Base-by-base conservation (phyloP, 768 basidiomycete species). In the Boletellus ananas region DNA sequence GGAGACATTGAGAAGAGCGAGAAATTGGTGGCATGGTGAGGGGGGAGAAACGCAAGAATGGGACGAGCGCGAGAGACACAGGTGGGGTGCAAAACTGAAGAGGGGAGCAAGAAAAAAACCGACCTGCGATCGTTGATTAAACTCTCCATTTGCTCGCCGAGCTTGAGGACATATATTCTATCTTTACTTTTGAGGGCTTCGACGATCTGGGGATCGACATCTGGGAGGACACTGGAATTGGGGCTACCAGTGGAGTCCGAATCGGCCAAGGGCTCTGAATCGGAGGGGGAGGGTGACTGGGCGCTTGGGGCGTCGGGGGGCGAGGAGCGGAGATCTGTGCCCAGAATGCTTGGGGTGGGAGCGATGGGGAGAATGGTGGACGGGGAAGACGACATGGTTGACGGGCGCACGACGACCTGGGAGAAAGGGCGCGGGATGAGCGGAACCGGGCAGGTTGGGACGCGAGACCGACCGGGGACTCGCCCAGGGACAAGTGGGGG, bases 181-280 rank as follows among this genome's bases (percentile, higher is more conserved):
- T 93, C 90, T 73, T 93, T 93, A 77, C 84, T 85, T 69, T 76
- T 81, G 56, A 93, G 85, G 18, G 91, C 90, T 66, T 93, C 90
- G 60, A 92, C 61, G 59, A 93, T 90, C 68, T 86, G 84, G 10
- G 80, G 76, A 74, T 92, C 90, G 56, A 83, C 79, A 53, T 87
- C 87, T 17, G 51, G 21, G 50, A 61, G 54, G 37, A 52, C 39
- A 49, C 65, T 56, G 42, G 45, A 34, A 31, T 64, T 67, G 29
- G 52, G 34, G 49, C 55, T 58, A 13, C 49, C 61, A 9, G 62
- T 65, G 48, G 52, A 47, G 38, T 70, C 72, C 2, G 55, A 56
- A 23, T 69, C 65, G 8, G 50, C 46, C 34, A 64, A 61, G 13
- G 68, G 56, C 36, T 68, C 71, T 43, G 59, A 58, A 43, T 57